Evolutionary conservation across 208 protist genomes (phyloP).

Genomic region (Crithidia fasciculata): DNA sequence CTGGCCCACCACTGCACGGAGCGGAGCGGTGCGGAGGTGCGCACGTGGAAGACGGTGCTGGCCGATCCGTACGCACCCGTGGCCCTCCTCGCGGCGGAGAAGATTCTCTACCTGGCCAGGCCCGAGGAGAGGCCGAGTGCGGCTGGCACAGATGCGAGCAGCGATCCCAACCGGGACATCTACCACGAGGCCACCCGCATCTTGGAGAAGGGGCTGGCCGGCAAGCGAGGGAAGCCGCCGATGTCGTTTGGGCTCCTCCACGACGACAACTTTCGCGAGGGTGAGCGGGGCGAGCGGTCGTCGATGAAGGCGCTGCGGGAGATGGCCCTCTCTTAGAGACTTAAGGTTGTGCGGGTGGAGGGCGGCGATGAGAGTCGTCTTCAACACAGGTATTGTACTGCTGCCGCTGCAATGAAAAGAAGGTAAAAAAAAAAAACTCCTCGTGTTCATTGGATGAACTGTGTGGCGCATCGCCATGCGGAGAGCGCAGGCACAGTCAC

Average conservation of each 20-base stretch:
- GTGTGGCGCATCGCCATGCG: too few species aligned
- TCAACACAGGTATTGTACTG: not conserved
- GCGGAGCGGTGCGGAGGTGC: conserved; percentile 34
- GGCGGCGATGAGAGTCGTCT: too few species aligned
- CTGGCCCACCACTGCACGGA: conserved; percentile 27
- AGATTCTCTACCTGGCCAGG: conserved; percentile 37
- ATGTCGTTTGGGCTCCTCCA: conserved; percentile 14
- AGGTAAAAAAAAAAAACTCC: too few species aligned
- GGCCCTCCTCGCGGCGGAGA: conserved; percentile 62
- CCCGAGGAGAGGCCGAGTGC: conserved; percentile 27
- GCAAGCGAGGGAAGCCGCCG: conserved; percentile 14
- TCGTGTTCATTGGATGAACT: too few species aligned
- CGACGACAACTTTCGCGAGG: conserved; percentile 18
- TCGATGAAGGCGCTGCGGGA: conserved; percentile 17
- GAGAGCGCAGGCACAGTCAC: too few species aligned
- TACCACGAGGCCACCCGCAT: conserved; percentile 27
- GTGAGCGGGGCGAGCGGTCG: conserved; percentile 8
- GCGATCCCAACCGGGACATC: conserved; percentile 17
- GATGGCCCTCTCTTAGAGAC: conserved; percentile 11
- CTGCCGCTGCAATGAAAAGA: not conserved
- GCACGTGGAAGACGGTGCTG: conserved; percentile 60
- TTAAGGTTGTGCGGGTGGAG: too few species aligned
- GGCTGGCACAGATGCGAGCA: conserved; percentile 12
- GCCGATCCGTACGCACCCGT: conserved; percentile 64
- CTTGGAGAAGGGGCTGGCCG: conserved; percentile 22